Evolutionary conservation across 768 basidiomycete species (phyloP), one percentile per base, ranked within the genome.

Genomic region (Kwoniella sp.): DNA sequence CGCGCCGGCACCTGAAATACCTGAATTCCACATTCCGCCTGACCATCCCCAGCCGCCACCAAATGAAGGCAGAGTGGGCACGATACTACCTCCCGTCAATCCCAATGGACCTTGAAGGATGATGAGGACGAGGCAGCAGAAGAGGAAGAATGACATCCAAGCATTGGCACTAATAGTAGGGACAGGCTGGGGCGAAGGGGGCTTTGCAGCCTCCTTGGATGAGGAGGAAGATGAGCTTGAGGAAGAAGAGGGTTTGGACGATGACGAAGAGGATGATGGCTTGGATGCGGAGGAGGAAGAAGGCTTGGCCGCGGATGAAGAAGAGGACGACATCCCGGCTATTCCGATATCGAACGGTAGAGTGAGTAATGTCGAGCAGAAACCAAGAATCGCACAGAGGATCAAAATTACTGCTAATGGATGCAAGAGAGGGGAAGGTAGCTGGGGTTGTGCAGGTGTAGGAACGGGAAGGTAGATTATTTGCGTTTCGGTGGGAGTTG

Each of bases 111-210:
- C 75, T 52, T 74, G 75, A 7, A 77, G 66, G 60, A 77, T 74
- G 63, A 77, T 77, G 33, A 77, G 59, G 4, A 73, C 69, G 27
- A 77, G 58, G 54, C 75, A 77, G 47, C 60, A 62, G 46, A 77
- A 77, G 36, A 77, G 69, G 66, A 77, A 73, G 58, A 74, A 77
- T 7, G 61, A 62, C 75, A 77, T 77, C 75, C 75, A 77, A 17
- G 70, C 70, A 46, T 72, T 74, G 17, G 72, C 67, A 27, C 60
- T 51, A 52, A 77, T 77, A 21, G 62, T 52, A 1, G 75, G 75
- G 15, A 65, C 63, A 6, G 72, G 55, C 19, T 63, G 53, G 5
- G 72, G 65, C 13, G 68, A 36, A 17, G 69, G 60, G 25, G 64
- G 54, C 19, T 57, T 53, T 21, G 55, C 29, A 17, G 54, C 30